These are phyloP conservation scores for Rhodamnia rubescens DNA, from an alignment of 345 rosid genomes.

Conservation along the genomic window DNA sequence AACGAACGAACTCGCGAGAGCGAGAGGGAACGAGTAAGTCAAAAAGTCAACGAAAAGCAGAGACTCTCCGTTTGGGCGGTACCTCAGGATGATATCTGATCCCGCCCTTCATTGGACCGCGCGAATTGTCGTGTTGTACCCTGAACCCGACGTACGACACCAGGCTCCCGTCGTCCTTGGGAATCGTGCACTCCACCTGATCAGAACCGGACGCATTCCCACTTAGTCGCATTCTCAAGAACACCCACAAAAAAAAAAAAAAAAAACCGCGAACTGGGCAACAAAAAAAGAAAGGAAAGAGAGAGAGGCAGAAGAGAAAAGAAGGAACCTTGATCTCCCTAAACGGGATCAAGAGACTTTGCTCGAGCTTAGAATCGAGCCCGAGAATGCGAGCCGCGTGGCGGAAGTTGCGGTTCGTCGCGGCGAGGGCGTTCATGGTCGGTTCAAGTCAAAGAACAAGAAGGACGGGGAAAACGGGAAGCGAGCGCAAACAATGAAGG, in stretches of 20 bases:
- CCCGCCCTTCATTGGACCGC: conserved; percentile 99
- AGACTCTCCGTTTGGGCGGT: background rate
- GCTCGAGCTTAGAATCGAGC: conserved; percentile 80
- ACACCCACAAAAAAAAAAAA: background rate
- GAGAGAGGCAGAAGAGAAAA: background rate
- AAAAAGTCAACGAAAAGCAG: background rate
- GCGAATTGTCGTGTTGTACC: conserved; percentile 96
- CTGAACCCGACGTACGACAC: conserved; percentile 86
- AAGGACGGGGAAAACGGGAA: background rate
- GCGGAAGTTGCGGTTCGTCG: conserved; percentile 88
- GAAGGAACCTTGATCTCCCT: conserved; percentile 78
- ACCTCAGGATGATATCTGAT: conserved; percentile 99
- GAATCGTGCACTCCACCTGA: conserved; percentile 97
- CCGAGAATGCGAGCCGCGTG: conserved; percentile 84
- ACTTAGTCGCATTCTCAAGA: background rate
- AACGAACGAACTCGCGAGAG: background rate
- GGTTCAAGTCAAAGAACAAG: background rate
- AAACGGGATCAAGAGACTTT: conserved; percentile 83
- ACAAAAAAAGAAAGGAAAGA: background rate
- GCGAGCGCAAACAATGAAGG: background rate
- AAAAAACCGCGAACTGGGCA: background rate
- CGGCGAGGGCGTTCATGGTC: conserved; percentile 22
- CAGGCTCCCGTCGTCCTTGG: conserved; percentile 88
- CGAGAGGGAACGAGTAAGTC: background rate
- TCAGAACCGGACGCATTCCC: background rate